phyloP scores from a whole-genome alignment of 768 basidiomycete genomes.

The Mycena metata region DNA sequence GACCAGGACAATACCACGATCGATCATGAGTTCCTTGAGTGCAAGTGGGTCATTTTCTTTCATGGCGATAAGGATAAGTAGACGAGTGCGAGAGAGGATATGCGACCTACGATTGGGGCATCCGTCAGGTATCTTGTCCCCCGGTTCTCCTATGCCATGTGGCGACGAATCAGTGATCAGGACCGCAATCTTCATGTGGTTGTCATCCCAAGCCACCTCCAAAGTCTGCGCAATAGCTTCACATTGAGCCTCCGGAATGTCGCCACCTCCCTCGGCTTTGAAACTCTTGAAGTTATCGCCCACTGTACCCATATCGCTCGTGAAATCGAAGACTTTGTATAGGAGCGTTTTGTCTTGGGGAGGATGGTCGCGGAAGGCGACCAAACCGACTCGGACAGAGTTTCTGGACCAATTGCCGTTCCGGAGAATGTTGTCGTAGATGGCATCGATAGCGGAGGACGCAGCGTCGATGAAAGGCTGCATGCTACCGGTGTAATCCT shows the following conservation, averaged over 20 bases:
- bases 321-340: too few relatives aligned
- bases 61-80: neutral
- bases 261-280: neutral
- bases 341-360: neutral
- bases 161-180: conserved; percentile 1
- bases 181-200: neutral
- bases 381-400: neutral
- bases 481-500: neutral
- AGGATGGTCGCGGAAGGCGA: neutral
- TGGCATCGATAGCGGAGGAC: neutral
- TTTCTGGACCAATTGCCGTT: neutral
- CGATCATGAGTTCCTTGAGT: neutral
- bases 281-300: neutral
- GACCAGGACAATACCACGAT: neutral
- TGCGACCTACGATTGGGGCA: neutral
- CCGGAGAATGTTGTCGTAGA: neutral
- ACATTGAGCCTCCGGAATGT: neutral
- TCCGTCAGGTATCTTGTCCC: neutral
- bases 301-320: neutral
- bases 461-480: neutral
- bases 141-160: neutral
- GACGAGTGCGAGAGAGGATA: neutral
- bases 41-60: neutral
- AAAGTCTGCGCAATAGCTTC: neutral
- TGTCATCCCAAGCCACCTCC: neutral